Base-by-base conservation (phyloP, 116 monocot genomes). In the Posidonia oceanica region DNA sequence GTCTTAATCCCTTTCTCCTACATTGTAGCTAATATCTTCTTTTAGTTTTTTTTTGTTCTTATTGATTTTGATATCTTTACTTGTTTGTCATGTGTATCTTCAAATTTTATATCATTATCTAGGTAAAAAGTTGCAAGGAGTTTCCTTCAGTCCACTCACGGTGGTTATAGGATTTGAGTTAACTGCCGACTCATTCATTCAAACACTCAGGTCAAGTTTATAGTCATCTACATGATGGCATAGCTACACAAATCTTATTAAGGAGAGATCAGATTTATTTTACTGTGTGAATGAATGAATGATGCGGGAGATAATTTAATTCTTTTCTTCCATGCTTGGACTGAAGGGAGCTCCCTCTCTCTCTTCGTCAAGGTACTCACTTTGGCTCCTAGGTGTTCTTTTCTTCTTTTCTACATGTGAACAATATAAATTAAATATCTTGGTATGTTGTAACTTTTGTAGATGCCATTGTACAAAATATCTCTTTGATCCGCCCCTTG, bases 341-440 rank as follows among this genome's bases (percentile, higher is more conserved):
- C 77, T 77, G 77, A 77, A 77, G 77, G 77, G 77, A 66, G 77
- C 77, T 77, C 77, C 77, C 58, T 77, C 66, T 54, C 56, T 65
- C 56, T 64, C 39, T 44, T 41, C 1, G 29, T 29, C 29, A 29
- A 29, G 29, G 29, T 29, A 29, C 29, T 29, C 29, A 29, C 29
- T 29, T 29, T 29, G 29, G 29, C 2, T 14, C 6, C 17, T 41
- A 39, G 38, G 13, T 11, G 12, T 3, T 14, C 7, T 20, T 14
- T 36, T 2, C 13, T 37, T 36, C 14, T 22, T 62, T 62, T 20
- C 0, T 15, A 3, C 18, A 3, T 58, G 14, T 1, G 29, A 1
- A 29, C 29, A 29, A 58, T 58, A 58, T 58, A 58, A 14, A 5
- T 5, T 18, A 58, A n/a, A 17, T 58, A 58, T 15, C 16, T 21